These are phyloP conservation scores for Avena insularis DNA, from an alignment of 176 grass and related monocot species.

Conservation along the genomic window DNA sequence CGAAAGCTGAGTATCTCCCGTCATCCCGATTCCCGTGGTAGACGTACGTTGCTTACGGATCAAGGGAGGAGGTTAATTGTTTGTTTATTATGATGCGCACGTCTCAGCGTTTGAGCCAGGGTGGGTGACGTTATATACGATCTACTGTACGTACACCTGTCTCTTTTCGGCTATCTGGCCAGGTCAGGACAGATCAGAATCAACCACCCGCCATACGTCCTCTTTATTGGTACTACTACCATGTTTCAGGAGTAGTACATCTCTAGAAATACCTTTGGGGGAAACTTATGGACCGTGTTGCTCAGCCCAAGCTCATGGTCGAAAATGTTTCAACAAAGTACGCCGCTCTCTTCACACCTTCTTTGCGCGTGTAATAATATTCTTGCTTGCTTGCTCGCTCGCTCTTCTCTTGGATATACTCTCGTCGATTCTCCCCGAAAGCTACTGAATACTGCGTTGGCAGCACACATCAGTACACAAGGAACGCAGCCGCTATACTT, in stretches of 20 bases:
- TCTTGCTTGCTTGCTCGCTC: neutral
- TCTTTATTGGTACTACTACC: too few species aligned
- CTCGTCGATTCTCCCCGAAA: constrained; percentile 19
- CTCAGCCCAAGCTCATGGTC: neutral
- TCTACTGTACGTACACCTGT: neutral
- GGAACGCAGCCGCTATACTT: neutral
- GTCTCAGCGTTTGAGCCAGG: neutral
- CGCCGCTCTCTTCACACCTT: neutral
- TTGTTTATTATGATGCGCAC: neutral
- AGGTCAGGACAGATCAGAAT: neutral
- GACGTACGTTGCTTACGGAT: neutral
- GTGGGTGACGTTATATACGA: neutral
- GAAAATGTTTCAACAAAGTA: constrained; percentile 32
- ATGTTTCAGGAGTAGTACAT: neutral
- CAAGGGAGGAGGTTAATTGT: neutral
- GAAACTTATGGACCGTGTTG: neutral
- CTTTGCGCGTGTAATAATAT: neutral
- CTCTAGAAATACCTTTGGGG: neutral
- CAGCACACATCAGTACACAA: neutral
- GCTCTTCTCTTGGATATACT: neutral
- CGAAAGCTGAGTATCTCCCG: neutral
- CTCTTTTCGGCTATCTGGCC: neutral
- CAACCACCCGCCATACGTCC: neutral
- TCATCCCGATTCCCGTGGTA: too few species aligned
- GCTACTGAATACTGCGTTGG: neutral